Percentiles rank a stretch among this genome's conserved stretches.
Evolutionary conservation across 1,284 basidiomycete species (phyloP).

Genomic region (Leccinum griseonigrum): DNA sequence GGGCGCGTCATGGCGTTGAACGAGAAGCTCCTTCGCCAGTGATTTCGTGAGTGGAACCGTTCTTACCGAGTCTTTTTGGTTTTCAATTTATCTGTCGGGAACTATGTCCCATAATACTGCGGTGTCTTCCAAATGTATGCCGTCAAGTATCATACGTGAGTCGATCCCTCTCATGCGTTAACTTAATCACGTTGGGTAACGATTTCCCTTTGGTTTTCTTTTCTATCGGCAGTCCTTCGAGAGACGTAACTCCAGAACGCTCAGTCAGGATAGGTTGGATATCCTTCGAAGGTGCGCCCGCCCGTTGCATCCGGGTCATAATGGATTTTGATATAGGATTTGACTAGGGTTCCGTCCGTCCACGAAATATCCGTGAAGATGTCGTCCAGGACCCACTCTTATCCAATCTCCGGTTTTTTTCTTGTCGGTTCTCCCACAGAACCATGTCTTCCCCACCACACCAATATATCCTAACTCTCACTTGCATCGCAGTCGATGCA

Average conservation of each 20-base stretch:
- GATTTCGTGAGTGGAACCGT: slow-evolving; percentile 66
- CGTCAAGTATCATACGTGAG: neutral
- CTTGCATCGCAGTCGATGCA: neutral
- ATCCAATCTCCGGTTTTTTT: neutral
- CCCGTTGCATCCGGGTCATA: neutral
- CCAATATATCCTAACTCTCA: neutral
- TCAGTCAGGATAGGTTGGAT: neutral
- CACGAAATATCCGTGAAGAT: neutral
- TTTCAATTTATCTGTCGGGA: neutral
- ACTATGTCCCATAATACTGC: neutral
- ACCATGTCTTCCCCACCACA: neutral
- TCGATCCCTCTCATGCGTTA: neutral
- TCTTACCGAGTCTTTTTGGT: neutral
- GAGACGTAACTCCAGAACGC: neutral
- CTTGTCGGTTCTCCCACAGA: neutral
- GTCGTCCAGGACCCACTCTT: neutral
- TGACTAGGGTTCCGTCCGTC: neutral
- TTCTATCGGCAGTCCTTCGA: neutral
- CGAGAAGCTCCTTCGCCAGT: slow-evolving; percentile 85
- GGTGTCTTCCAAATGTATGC: neutral
- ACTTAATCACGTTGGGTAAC: neutral
- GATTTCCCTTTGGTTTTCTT: neutral
- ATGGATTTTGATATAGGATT: neutral
- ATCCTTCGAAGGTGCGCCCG: neutral
- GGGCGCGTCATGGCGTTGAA: slow-evolving; percentile 85